Evolutionary conservation across 768 basidiomycete species (phyloP).

Genomic region (Hygrophoropsis aurantiaca): DNA sequence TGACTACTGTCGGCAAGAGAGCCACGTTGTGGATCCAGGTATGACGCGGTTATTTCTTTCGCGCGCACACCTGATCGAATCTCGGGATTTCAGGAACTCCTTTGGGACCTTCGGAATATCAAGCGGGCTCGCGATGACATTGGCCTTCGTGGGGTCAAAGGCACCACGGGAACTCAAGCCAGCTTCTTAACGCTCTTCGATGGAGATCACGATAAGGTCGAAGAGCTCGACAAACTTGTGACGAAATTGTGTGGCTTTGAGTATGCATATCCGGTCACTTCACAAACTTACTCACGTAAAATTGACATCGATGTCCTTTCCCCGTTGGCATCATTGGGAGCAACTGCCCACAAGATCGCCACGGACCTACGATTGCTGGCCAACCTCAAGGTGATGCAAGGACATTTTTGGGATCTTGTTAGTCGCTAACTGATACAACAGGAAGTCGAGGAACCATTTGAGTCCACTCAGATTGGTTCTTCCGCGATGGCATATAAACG

Average conservation of each 20-base stretch:
- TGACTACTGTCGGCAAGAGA: slow-evolving; percentile 97
- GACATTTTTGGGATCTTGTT: not conserved
- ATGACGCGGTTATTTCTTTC: slow-evolving; percentile 8
- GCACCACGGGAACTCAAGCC: slow-evolving; percentile 98
- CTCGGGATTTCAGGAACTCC: slow-evolving; percentile 61
- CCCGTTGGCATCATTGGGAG: slow-evolving; percentile 86
- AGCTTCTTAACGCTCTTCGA: slow-evolving; percentile 94
- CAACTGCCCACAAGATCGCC: slow-evolving; percentile 96
- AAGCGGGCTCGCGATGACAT: slow-evolving; percentile 87
- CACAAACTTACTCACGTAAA: slow-evolving; percentile 98
- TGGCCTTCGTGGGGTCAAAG: slow-evolving; percentile 97
- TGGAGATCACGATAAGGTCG: slow-evolving; percentile 94
- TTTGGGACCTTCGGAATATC: slow-evolving; percentile 96
- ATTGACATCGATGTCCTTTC: slow-evolving; percentile 92
- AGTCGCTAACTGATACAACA: slow-evolving; percentile 22
- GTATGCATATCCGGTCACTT: slow-evolving; percentile 96
- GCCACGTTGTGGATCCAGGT: slow-evolving; percentile 97
- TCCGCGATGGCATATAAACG: slow-evolving; percentile 99
- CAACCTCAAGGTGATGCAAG: slow-evolving; percentile 72
- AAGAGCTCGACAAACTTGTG: slow-evolving; percentile 83
- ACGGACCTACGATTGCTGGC: slow-evolving; percentile 94
- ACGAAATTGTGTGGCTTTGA: slow-evolving; percentile 90
- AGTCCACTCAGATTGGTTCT: slow-evolving; percentile 96
- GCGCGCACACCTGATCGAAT: not conserved
- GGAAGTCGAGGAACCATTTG: slow-evolving; percentile 99